Base-by-base conservation (phyloP, 768 basidiomycete genomes). In the Suillus sp. region DNA sequence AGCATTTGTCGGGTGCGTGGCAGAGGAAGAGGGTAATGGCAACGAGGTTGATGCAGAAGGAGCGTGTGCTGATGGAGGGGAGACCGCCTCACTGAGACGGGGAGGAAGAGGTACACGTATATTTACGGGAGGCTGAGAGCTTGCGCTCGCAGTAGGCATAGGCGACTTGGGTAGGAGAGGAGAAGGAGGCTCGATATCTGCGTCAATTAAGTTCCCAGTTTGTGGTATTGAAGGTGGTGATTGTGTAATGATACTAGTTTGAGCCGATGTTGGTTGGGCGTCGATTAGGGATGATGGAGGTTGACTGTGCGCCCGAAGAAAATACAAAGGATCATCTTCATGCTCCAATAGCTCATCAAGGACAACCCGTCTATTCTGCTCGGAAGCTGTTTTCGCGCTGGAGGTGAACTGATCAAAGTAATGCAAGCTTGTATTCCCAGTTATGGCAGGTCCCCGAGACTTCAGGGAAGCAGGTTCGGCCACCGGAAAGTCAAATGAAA, bases 261-360 rank as follows among this genome's bases (percentile, higher is more conserved):
- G 66, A 35, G 64, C 62, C 35, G 64, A 45, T 13, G 69, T 60
- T 37, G 79, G 74, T 7, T 74, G 66, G 4, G 68, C 72, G 18
- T 77, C 72, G 59, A 61, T 77, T 66, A 34, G 76, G 64, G 54
- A 75, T 67, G 16, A 64, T 25, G 64, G 69, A 60, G n/a, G 62
- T 64, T 58, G 47, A 51, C 47, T 48, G 37, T 65, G 63, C 65
- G 65, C n/a, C 61, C 70, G 51, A 62, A 85, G 62, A 78, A 86
- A 88, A 70, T 86, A 89, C 67, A 91, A 71, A 1, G 89, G 89
- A 71, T 92, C 89, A 58, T 90, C 87, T 72, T 91, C 83, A 64
- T 89, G 84, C 63, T 80, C 67, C 42, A 91, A 70, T 40, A 92
- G 72, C 70, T 92, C 90, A 51, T 88, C 84, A 56, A 92, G 76